phyloP scores from a whole-genome alignment of 345 rosid species.

The Punica granatum region DNA sequence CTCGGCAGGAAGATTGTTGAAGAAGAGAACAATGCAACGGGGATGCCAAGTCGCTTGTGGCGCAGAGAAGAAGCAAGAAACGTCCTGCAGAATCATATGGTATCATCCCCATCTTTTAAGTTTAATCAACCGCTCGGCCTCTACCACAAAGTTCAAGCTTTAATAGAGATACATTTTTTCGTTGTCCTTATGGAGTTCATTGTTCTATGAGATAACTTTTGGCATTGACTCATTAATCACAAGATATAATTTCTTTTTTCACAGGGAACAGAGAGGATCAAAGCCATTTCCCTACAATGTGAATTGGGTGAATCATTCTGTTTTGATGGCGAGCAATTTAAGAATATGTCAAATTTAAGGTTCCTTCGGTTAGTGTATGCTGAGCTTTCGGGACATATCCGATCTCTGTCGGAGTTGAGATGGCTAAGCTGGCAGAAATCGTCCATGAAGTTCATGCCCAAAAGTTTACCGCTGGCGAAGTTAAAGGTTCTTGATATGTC shows the following conservation, averaged over 20 bases:
- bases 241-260: background rate
- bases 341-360: background rate
- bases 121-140: no score
- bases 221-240: background rate
- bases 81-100: background rate
- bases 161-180: no score
- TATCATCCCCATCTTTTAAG: background rate
- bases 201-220: background rate
- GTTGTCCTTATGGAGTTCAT: no score
- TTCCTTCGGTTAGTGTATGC: background rate
- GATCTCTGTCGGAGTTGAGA: background rate
- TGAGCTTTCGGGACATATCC: background rate
- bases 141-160: no score
- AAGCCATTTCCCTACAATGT: background rate
- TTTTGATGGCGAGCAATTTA: rapidly evolving
- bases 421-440: background rate
- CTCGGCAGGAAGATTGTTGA: background rate
- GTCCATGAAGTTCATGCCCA: background rate
- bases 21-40: no score
- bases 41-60: background rate
- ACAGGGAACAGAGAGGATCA: background rate
- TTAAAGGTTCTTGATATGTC: background rate
- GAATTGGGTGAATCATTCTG: background rate
- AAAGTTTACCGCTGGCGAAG: background rate
- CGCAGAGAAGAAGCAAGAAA: background rate